Conservation (phyloP, 2,329 filamentous ascomycete species). For the Achaetomium macrosporum region DNA sequence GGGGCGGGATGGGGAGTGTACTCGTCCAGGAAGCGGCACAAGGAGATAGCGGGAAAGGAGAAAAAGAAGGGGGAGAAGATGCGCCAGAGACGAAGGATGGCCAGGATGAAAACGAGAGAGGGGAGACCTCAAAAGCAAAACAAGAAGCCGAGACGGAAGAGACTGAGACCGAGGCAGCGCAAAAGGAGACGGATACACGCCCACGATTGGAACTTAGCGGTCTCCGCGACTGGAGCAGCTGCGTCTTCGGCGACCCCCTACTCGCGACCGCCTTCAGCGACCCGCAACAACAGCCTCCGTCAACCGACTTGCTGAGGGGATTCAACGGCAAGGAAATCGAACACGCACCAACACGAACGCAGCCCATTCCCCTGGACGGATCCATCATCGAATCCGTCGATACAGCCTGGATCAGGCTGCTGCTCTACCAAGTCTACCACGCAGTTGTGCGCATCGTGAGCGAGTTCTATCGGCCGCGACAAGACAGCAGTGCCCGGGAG, state of each 20-base stretch:
- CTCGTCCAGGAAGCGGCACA: slow-evolving; percentile 33
- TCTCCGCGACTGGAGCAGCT: slow-evolving; percentile 53
- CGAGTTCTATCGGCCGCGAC: slow-evolving; percentile 49
- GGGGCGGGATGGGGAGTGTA: slow-evolving; percentile 44
- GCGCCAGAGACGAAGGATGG: background rate
- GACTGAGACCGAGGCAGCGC: slow-evolving; percentile 5
- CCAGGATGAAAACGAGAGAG: too few relatives aligned
- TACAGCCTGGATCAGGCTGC: slow-evolving; percentile 41
- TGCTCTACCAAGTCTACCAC: slow-evolving; percentile 56
- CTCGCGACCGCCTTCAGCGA: slow-evolving; percentile 46
- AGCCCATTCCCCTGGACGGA: slow-evolving; percentile 5
- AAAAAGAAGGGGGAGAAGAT: slow-evolving; percentile 5
- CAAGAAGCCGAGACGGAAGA: background rate
- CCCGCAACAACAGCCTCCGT: slow-evolving; percentile 11
- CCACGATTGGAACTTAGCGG: slow-evolving; percentile 38
- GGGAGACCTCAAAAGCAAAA: background rate
- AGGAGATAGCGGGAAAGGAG: slow-evolving; percentile 33
- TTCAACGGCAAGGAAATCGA: background rate
- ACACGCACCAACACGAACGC: background rate
- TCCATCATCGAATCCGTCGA: slow-evolving; percentile 38
- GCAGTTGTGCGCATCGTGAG: slow-evolving; percentile 46
- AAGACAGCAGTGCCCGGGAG: slow-evolving; percentile 45
- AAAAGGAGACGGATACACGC: slow-evolving; percentile 5
- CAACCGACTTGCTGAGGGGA: slow-evolving; percentile 2
- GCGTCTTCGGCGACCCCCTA: slow-evolving; percentile 55